Evolutionary conservation across 352 stramenopile genomes (phyloP).

Genomic region (Globisporangium nunn): DNA sequence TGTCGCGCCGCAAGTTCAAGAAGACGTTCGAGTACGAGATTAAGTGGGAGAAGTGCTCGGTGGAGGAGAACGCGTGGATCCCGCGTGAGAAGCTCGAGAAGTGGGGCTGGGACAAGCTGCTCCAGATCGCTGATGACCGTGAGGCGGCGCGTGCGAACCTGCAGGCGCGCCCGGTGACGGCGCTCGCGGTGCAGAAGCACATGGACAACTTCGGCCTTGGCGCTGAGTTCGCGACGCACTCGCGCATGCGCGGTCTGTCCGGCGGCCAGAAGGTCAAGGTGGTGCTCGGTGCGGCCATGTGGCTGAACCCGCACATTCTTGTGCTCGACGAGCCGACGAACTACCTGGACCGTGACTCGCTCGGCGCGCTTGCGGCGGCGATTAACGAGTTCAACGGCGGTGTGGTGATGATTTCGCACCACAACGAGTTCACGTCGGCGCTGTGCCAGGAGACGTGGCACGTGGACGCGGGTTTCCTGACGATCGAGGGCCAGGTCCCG

Average conservation of each 20-base stretch:
- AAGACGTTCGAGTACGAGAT: slow-evolving; percentile 96
- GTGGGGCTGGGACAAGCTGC: slow-evolving; percentile 95
- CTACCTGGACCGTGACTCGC: slow-evolving; percentile 95
- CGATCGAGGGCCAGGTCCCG: slow-evolving; percentile 75
- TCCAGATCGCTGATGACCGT: slow-evolving; percentile 95
- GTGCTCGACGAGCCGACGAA: slow-evolving; percentile 95
- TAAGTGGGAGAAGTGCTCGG: slow-evolving; percentile 92
- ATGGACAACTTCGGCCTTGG: slow-evolving; percentile 95
- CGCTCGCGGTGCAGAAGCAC: slow-evolving; percentile 95
- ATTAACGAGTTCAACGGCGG: slow-evolving; percentile 97
- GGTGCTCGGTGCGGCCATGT: slow-evolving; percentile 94
- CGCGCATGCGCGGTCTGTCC: slow-evolving; percentile 95
- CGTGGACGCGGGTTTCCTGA: slow-evolving; percentile 82
- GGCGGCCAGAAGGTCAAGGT: slow-evolving; percentile 99
- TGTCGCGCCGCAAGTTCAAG: slow-evolving; percentile 91
- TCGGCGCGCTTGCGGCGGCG: slow-evolving; percentile 93
- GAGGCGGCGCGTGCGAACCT: slow-evolving; percentile 91
- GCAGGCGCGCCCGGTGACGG: slow-evolving; percentile 91
- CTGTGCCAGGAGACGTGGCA: slow-evolving; percentile 95
- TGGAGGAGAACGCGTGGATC: slow-evolving; percentile 95
- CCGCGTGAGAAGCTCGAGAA: slow-evolving; percentile 93
- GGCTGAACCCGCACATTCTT: slow-evolving; percentile 94
- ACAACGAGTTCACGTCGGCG: slow-evolving; percentile 94
- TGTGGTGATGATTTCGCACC: slow-evolving; percentile 97
- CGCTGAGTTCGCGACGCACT: slow-evolving; percentile 97